Conservation (phyloP, 208 protist species). For the Leishmania amazonensis region DNA sequence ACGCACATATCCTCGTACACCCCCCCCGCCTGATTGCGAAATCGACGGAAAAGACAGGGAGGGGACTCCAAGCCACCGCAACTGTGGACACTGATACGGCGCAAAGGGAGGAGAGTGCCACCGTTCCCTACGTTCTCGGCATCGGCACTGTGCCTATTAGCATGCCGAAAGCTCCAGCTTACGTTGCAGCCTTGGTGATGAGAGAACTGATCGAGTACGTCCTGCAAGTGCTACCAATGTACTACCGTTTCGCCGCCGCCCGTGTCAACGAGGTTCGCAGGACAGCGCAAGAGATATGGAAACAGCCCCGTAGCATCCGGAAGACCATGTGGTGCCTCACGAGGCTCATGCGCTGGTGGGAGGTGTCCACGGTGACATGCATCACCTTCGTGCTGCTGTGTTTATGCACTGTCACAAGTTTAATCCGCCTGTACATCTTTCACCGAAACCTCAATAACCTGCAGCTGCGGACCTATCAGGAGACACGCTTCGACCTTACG, state of each 20-base stretch:
- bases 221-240: conserved; percentile 7
- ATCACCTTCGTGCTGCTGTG: conserved; percentile 12
- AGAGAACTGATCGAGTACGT: conserved; percentile 7
- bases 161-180: not conserved
- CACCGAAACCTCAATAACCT: not conserved
- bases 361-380: conserved; percentile 5
- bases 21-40: too few relatives aligned
- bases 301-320: not conserved
- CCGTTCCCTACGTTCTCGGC: too few relatives aligned
- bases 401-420: conserved; percentile 1
- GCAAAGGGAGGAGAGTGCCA: too few relatives aligned
- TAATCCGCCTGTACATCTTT: not conserved
- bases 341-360: conserved; percentile 5
- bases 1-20: too few relatives aligned
- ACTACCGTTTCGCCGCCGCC: not conserved
- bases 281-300: not conserved
- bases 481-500: conserved; percentile 10
- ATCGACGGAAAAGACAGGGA: too few relatives aligned
- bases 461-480: conserved; percentile 19
- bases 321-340: not conserved
- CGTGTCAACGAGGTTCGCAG: not conserved
- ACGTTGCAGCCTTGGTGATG: not conserved
- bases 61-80: too few relatives aligned
- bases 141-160: not conserved
- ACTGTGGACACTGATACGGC: too few relatives aligned